Conservation (phyloP, 768 basidiomycete genomes). For the Hortiboletus flavorubellus region DNA sequence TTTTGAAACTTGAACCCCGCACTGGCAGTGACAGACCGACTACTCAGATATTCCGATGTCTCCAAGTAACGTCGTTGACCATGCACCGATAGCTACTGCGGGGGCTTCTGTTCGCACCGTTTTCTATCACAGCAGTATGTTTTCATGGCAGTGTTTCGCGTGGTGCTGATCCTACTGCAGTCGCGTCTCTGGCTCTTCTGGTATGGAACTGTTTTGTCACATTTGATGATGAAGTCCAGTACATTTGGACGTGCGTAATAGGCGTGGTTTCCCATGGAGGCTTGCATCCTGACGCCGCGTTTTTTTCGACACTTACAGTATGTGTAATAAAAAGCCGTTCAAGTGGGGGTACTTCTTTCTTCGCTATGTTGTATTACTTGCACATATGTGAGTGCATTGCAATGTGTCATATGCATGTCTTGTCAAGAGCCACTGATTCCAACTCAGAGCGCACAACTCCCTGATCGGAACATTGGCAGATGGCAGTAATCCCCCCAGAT, state of each 20-base stretch:
- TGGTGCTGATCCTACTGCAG: slow-evolving; percentile 7
- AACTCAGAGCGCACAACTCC: slow-evolving; percentile 15
- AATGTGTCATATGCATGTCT: neutral
- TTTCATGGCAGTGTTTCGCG: too few relatives aligned
- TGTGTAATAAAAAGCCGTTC: slow-evolving; percentile 16
- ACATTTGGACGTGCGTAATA: slow-evolving; percentile 23
- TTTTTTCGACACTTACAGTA: slow-evolving; percentile 10
- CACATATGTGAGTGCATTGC: slow-evolving; percentile 18
- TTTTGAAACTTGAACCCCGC: neutral
- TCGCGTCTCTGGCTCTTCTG: slow-evolving; percentile 12
- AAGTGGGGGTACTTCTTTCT: slow-evolving; percentile 33
- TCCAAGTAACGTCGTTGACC: neutral
- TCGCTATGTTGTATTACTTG: slow-evolving; percentile 21
- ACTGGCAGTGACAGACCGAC: neutral
- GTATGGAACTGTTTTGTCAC: slow-evolving; percentile 13
- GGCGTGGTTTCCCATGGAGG: too few relatives aligned
- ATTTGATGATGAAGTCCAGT: slow-evolving; percentile 18
- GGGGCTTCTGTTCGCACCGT: slow-evolving; percentile 6
- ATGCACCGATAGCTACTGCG: neutral
- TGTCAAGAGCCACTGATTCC: neutral
- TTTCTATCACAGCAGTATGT: slow-evolving; percentile 11
- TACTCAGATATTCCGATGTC: neutral
- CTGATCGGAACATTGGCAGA: slow-evolving; percentile 6
- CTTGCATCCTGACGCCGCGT: too few relatives aligned
- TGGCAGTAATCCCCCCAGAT: slow-evolving; percentile 6